A percentile compares a stretch with the other conserved stretches of the same genome.
Evolutionary conservation across 768 basidiomycete species (phyloP).

Genomic region (Trametes cinnabarina): DNA sequence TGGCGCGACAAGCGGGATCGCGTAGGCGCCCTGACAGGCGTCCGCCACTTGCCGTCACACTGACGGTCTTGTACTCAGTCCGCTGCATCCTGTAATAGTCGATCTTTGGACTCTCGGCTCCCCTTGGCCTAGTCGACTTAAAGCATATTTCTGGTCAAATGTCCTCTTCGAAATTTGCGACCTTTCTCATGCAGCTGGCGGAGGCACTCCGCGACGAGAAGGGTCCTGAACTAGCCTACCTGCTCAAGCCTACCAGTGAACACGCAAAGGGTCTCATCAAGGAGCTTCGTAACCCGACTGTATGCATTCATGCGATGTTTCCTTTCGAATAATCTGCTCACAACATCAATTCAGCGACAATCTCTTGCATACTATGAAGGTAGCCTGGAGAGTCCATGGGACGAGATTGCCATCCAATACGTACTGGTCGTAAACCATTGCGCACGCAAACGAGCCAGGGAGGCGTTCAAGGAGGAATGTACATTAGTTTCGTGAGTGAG

Average conservation of each 20-base stretch:
- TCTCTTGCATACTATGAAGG: constrained; percentile 50
- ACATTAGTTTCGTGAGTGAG: constrained; percentile 70
- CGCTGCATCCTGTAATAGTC: too few species aligned
- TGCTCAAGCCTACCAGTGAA: constrained; percentile 73
- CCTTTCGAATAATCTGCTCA: too few species aligned
- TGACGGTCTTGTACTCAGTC: too few species aligned
- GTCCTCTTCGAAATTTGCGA: constrained; percentile 47
- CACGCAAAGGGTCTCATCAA: constrained; percentile 77
- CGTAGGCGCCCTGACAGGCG: too few species aligned
- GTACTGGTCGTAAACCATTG: constrained; percentile 71
- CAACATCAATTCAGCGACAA: constrained; percentile 19
- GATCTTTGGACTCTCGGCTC: too few species aligned
- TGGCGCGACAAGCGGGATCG: too few species aligned
- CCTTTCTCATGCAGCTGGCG: constrained; percentile 57
- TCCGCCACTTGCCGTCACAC: too few species aligned
- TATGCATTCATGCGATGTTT: constrained; percentile 23
- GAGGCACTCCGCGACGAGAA: constrained; percentile 61
- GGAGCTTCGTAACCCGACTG: constrained; percentile 60
- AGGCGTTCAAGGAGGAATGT: constrained; percentile 81
- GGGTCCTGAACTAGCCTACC: constrained; percentile 67
- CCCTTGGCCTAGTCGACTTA: too few species aligned
- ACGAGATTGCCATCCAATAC: constrained; percentile 83
- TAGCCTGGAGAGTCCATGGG: constrained; percentile 73
- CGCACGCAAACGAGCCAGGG: constrained; percentile 60
- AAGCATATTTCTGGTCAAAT: constrained; percentile 1